phyloP scores from a whole-genome alignment of 352 stramenopile species.

The Aphanomyces invadans region DNA sequence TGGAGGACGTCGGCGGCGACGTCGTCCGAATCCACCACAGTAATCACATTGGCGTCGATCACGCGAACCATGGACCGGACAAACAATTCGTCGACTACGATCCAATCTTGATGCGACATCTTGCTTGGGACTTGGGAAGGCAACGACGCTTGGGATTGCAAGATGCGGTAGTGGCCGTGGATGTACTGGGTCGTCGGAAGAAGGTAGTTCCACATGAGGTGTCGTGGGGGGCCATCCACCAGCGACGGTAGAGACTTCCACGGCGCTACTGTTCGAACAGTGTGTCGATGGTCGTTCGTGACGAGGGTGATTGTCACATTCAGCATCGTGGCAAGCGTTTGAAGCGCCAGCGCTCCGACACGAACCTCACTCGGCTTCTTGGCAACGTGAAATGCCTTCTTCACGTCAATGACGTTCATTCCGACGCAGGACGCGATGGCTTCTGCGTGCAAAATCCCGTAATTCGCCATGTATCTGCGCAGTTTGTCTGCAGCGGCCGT shows the following conservation, averaged over 20 bases:
- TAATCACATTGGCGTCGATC: not conserved
- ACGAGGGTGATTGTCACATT: constrained; percentile 64
- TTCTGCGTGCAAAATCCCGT: constrained; percentile 59
- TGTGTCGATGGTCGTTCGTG: constrained; percentile 73
- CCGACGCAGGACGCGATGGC: constrained; percentile 44
- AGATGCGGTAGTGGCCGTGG: constrained; percentile 61
- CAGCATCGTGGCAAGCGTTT: constrained; percentile 65
- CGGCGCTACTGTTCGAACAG: constrained; percentile 51
- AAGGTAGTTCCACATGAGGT: constrained; percentile 63
- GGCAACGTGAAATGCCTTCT: constrained; percentile 71
- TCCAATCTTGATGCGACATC: constrained; percentile 40
- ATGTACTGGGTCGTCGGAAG: constrained; percentile 59
- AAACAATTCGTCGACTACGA: constrained; percentile 38
- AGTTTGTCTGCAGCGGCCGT: constrained; percentile 27
- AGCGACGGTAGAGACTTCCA: constrained; percentile 43
- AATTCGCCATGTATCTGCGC: constrained; percentile 57
- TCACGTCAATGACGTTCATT: constrained; percentile 53
- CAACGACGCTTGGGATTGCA: constrained; percentile 26
- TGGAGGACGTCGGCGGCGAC: constrained; percentile 60
- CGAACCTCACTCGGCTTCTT: constrained; percentile 49
- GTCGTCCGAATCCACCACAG: constrained; percentile 49
- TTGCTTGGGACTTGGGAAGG: not conserved
- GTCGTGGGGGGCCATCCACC: constrained; percentile 41
- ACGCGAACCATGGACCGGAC: not conserved
- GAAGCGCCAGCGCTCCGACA: constrained; percentile 56